phyloP scores from a whole-genome alignment of 768 basidiomycete species.

The Russula earlei region DNA sequence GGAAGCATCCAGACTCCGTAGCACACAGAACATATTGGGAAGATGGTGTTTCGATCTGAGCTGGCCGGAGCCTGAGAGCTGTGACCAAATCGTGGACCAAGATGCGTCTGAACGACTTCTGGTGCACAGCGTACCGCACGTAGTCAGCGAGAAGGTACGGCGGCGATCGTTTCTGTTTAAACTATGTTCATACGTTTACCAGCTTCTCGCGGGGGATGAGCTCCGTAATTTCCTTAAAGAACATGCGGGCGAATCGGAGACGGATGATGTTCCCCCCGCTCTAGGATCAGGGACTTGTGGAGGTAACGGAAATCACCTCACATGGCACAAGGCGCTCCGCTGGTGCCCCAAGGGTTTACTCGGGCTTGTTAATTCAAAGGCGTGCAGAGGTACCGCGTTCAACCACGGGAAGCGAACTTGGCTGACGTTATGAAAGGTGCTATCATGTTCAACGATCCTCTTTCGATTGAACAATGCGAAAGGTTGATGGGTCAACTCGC shows the following conservation, averaged over 20 bases:
- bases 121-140: conserved; percentile 53
- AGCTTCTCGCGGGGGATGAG: conserved; percentile 63
- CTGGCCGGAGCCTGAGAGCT: conserved; percentile 23
- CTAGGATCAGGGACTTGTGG: background rate
- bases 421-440: conserved; percentile 48
- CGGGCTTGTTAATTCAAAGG: conserved; percentile 88
- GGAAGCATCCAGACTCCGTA: conserved; percentile 46
- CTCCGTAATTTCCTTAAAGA: conserved; percentile 68
- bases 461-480: conserved; percentile 59
- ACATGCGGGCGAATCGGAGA: conserved; percentile 54
- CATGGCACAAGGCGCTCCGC: conserved; percentile 65
- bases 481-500: conserved; percentile 59
- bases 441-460: conserved; percentile 90
- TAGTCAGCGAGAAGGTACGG: conserved; percentile 60
- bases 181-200: conserved; percentile 9
- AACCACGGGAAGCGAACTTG: background rate
- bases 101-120: conserved; percentile 55
- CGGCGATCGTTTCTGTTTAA: background rate
- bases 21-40: conserved; percentile 40
- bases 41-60: conserved; percentile 63
- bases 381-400: conserved; percentile 65
- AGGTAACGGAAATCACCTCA: conserved; percentile 1
- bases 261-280: conserved; percentile 28
- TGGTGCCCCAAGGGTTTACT: conserved; percentile 78
- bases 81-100: conserved; percentile 20